phyloP scores from a whole-genome alignment of 2,329 filamentous ascomycete genomes.

The Pseudogymnoascus destructans region DNA sequence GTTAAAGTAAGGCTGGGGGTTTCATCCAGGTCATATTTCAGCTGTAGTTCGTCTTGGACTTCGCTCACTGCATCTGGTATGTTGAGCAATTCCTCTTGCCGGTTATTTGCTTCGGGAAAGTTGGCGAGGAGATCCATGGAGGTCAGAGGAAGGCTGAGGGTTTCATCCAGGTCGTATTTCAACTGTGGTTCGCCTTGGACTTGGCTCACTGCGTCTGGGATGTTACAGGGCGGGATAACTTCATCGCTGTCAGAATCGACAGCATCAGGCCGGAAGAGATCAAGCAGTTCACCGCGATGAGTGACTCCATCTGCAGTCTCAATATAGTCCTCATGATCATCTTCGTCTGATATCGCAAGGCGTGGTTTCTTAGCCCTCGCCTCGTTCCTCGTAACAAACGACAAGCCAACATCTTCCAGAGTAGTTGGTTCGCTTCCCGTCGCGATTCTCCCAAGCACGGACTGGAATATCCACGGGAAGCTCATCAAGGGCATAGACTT shows the following conservation, averaged over 20 bases:
- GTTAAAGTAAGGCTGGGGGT: neutral
- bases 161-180: neutral
- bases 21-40: too few relatives aligned
- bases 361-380: slow-evolving; percentile 8
- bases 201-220: neutral
- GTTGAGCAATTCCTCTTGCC: neutral
- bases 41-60: too few relatives aligned
- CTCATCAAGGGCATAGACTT: slow-evolving; percentile 68
- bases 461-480: slow-evolving; percentile 84
- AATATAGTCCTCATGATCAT: slow-evolving; percentile 20
- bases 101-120: neutral
- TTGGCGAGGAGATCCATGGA: neutral
- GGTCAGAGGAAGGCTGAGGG: neutral
- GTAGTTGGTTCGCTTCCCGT: slow-evolving; percentile 25
- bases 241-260: neutral
- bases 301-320: slow-evolving; percentile 21
- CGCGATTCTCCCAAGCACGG: slow-evolving; percentile 58
- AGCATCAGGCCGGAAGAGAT: slow-evolving; percentile 20
- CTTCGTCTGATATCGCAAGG: neutral
- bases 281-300: slow-evolving; percentile 25
- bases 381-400: slow-evolving; percentile 13
- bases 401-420: slow-evolving; percentile 17
- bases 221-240: neutral
- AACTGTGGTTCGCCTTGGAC: neutral
- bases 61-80: neutral